Conservation (phyloP, 73 alveolate genomes). For the Loxodes magnus region DNA sequence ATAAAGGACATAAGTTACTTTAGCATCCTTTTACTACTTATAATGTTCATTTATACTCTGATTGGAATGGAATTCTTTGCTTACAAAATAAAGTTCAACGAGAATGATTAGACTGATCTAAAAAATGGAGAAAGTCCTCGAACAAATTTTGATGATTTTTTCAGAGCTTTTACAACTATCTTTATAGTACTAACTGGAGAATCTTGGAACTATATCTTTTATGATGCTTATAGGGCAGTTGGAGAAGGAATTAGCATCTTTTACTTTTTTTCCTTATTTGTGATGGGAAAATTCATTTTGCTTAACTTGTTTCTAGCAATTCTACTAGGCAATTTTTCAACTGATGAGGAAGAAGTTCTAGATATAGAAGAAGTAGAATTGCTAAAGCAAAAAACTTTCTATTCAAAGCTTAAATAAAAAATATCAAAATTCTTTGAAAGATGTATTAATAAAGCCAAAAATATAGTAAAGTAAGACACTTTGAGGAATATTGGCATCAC, state of each 20-base stretch:
- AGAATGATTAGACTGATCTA: too few relatives aligned
- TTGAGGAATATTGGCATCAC: too few relatives aligned
- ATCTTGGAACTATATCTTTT: slow-evolving; percentile 80
- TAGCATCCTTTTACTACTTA: slow-evolving; percentile 64
- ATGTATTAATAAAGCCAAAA: too few relatives aligned
- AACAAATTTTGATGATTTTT: slow-evolving; percentile 73
- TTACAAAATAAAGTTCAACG: slow-evolving; percentile 47
- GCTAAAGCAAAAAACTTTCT: too few relatives aligned
- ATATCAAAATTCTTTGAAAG: too few relatives aligned
- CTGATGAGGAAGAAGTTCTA: too few relatives aligned
- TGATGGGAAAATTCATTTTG: slow-evolving; percentile 85
- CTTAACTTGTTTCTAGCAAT: slow-evolving; percentile 87
- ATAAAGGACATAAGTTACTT: slow-evolving; percentile 64
- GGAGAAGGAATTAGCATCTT: slow-evolving; percentile 35
- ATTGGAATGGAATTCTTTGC: slow-evolving; percentile 93
- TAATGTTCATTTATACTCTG: slow-evolving; percentile 78
- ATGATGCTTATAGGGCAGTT: slow-evolving; percentile 37
- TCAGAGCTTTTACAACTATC: slow-evolving; percentile 70
- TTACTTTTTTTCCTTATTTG: slow-evolving; percentile 78
- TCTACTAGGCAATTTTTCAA: slow-evolving; percentile 75
- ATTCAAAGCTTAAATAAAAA: too few relatives aligned
- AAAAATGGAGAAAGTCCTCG: slow-evolving; percentile 45
- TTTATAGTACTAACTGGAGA: slow-evolving; percentile 84
- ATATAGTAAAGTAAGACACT: too few relatives aligned
- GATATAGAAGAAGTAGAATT: too few relatives aligned